phyloP scores from a whole-genome alignment of 306 rosid genomes.

The Dicorynia guianensis region DNA sequence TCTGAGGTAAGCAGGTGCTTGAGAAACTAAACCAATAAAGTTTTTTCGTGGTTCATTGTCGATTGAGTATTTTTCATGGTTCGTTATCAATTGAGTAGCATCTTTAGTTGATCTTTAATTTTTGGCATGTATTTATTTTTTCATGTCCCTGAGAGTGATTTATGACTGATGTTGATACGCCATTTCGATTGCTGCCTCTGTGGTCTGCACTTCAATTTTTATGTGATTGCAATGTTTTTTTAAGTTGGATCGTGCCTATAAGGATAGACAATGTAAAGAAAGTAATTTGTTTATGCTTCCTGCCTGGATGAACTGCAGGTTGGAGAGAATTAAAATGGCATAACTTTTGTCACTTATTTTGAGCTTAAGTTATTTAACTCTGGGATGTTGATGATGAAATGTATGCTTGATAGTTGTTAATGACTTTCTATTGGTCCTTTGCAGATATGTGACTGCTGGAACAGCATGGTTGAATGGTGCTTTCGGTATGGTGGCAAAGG shows the following conservation, averaged over 20 bases:
- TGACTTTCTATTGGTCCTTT: slow-evolving; percentile 30
- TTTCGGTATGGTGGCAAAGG: slow-evolving; percentile 84
- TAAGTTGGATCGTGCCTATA: neutral
- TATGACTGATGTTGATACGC: neutral
- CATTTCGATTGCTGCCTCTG: neutral
- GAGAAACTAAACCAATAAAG: neutral
- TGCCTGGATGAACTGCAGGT: neutral
- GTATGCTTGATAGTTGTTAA: neutral
- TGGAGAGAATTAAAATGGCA: neutral
- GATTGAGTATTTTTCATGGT: slow-evolving; percentile 5
- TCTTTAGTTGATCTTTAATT: neutral
- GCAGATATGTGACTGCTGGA: slow-evolving; percentile 88
- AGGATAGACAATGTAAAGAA: neutral
- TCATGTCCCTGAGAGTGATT: neutral
- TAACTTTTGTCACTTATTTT: neutral
- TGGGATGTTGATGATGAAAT: slow-evolving; percentile 8
- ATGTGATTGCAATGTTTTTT: neutral
- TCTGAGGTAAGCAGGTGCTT: neutral
- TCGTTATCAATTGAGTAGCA: neutral
- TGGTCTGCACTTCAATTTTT: neutral
- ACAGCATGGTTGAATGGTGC: slow-evolving; percentile 94
- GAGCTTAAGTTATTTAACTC: neutral
- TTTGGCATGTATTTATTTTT: neutral
- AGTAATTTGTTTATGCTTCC: neutral
- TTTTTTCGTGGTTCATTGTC: neutral